These are phyloP conservation scores for Xylariaceae sp. DNA, from an alignment of 2,329 filamentous ascomycete species.

Conservation along the genomic window DNA sequence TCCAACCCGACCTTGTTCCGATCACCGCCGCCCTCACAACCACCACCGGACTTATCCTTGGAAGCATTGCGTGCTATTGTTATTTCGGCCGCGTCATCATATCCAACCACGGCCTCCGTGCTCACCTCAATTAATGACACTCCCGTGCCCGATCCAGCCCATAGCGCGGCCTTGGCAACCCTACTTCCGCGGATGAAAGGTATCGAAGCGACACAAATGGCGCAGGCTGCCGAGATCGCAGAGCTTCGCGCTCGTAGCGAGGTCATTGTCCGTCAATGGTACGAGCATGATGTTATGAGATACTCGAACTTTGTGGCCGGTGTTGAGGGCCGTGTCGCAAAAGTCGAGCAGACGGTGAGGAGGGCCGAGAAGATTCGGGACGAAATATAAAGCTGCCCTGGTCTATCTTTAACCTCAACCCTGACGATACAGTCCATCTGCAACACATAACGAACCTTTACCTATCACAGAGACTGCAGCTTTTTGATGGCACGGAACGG, in stretches of 20 bases:
- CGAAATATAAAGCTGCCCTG: conserved; percentile 33
- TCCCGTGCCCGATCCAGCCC: conserved; percentile 50
- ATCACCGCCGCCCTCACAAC: conserved; percentile 39
- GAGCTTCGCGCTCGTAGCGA: conserved; percentile 61
- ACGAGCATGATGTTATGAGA: conserved; percentile 64
- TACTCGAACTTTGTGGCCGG: conserved; percentile 65
- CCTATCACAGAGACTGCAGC: neutral
- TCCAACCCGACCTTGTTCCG: conserved; percentile 52
- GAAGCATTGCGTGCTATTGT: conserved; percentile 51
- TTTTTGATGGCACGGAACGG: neutral
- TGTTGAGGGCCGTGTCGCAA: conserved; percentile 62
- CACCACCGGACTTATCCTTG: conserved; percentile 47
- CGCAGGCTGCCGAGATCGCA: conserved; percentile 58
- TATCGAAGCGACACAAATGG: conserved; percentile 54
- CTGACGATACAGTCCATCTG: neutral
- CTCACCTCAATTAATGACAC: conserved; percentile 53
- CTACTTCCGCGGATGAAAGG: conserved; percentile 58
- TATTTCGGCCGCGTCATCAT: conserved; percentile 51
- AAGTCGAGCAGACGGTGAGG: conserved; percentile 60
- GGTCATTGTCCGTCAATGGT: conserved; percentile 61
- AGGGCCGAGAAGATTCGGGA: conserved; percentile 57
- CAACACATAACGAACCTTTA: neutral
- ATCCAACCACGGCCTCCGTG: conserved; percentile 51
- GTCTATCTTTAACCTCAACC: neutral
- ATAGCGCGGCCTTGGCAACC: conserved; percentile 51